Evolutionary conservation across 257 asterid species (phyloP).

Genomic region (Phtheirospermum japonicum): DNA sequence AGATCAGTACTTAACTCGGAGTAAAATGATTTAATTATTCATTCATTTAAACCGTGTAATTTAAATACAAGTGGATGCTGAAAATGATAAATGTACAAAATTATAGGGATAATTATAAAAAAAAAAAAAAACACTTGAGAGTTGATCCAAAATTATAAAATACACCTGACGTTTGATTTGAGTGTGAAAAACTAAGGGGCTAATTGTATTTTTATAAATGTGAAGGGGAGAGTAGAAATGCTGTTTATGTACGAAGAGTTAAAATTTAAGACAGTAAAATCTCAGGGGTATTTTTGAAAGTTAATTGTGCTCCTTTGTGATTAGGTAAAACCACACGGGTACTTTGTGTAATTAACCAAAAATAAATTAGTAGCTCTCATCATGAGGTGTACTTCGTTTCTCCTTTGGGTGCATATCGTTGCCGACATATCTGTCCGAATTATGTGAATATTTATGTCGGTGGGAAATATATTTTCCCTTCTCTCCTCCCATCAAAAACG

Average conservation of each 20-base stretch:
- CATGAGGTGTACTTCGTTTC: slow-evolving; percentile 95
- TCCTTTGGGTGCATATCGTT: slow-evolving; percentile 95
- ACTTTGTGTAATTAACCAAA: background rate
- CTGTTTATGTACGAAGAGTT: no score
- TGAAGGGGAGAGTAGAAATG: no score
- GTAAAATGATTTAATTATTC: no score
- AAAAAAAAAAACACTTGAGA: no score
- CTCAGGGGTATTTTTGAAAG: background rate
- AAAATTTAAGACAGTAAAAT: no score
- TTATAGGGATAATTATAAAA: no score
- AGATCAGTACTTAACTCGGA: slow-evolving; percentile 11
- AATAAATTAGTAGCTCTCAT: slow-evolving; percentile 33
- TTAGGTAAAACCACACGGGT: background rate
- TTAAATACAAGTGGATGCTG: no score
- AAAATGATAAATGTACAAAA: no score
- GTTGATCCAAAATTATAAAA: no score
- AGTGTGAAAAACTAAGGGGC: no score
- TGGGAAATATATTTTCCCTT: slow-evolving; percentile 96
- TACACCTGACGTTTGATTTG: no score
- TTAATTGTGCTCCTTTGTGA: background rate
- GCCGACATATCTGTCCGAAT: slow-evolving; percentile 95
- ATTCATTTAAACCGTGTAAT: background rate
- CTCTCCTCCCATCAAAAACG: slow-evolving; percentile 94
- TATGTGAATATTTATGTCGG: slow-evolving; percentile 90
- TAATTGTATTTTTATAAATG: no score